Conservation (phyloP, 768 basidiomycete species). For the Panus rudis region DNA sequence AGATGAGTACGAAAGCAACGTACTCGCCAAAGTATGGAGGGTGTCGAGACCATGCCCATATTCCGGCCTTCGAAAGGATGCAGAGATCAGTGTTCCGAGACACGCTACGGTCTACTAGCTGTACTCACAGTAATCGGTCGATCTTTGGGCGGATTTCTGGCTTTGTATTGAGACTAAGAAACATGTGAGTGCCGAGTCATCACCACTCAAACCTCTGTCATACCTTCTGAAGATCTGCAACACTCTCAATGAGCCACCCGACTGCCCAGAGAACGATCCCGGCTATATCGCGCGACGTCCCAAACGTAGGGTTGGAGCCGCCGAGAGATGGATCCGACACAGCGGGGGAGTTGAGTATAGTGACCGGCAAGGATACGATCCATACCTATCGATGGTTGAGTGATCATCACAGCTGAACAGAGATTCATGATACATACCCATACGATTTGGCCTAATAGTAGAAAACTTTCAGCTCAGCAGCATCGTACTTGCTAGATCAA, state of each 20-base stretch:
- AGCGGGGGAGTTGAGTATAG: constrained; percentile 61
- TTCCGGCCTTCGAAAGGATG: constrained; percentile 29
- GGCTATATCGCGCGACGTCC: constrained; percentile 54
- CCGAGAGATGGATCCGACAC: constrained; percentile 40
- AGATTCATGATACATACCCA: constrained; percentile 36
- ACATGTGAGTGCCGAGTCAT: not conserved
- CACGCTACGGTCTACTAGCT: not conserved
- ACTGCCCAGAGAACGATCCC: constrained; percentile 56
- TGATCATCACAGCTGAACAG: not conserved
- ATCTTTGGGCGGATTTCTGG: constrained; percentile 41
- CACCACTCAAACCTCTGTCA: not conserved
- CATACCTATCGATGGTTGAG: constrained; percentile 36
- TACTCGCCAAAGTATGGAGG: constrained; percentile 72
- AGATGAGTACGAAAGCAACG: constrained; percentile 20
- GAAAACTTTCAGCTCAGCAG: not conserved
- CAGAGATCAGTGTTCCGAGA: not conserved
- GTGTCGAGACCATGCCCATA: constrained; percentile 56
- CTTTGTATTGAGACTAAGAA: constrained; percentile 44
- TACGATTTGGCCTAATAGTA: constrained; percentile 42
- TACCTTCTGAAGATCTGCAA: constrained; percentile 56
- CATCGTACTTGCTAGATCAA: not conserved
- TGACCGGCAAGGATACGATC: constrained; percentile 56
- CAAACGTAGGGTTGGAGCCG: constrained; percentile 50
- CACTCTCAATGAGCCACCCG: constrained; percentile 49
- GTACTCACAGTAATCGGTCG: constrained; percentile 37